Percentiles rank a stretch among this genome's conserved stretches.
Conservation (phyloP, 176 grass and related monocot genomes). For the Olyra latifolia region DNA sequence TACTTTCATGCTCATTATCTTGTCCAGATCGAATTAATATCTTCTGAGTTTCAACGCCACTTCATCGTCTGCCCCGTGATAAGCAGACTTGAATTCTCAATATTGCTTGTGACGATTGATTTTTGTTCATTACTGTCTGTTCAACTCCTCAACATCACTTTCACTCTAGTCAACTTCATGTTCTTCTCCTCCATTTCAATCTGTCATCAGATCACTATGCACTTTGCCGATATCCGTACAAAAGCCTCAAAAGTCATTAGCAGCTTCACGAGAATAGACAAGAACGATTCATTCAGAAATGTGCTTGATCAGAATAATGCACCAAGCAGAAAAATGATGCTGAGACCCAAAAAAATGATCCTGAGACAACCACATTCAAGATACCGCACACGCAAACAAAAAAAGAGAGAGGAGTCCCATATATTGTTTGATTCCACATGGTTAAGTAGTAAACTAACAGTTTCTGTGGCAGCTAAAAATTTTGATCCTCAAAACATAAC, state of each 20-base stretch:
- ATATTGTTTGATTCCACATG: background rate
- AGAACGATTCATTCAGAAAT: background rate
- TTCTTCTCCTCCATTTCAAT: background rate
- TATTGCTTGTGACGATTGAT: background rate
- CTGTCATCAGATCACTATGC: background rate
- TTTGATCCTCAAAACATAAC: too few relatives aligned
- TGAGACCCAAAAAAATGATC: background rate
- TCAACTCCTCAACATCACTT: background rate
- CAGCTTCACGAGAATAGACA: background rate
- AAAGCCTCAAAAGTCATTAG: background rate
- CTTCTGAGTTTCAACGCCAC: background rate
- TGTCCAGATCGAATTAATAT: background rate
- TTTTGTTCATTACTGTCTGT: background rate
- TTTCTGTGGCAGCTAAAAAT: background rate
- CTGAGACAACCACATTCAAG: background rate
- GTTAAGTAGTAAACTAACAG: background rate
- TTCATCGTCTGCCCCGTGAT: background rate
- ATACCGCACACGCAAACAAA: background rate
- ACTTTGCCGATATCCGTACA: background rate
- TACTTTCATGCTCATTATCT: background rate
- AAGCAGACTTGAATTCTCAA: background rate
- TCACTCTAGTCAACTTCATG: background rate
- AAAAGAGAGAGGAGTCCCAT: background rate
- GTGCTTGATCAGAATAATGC: background rate
- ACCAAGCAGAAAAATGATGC: background rate